These are phyloP conservation scores for Suhomyces sp. DNA, from an alignment of 805 yeast species.

Conservation along the genomic window DNA sequence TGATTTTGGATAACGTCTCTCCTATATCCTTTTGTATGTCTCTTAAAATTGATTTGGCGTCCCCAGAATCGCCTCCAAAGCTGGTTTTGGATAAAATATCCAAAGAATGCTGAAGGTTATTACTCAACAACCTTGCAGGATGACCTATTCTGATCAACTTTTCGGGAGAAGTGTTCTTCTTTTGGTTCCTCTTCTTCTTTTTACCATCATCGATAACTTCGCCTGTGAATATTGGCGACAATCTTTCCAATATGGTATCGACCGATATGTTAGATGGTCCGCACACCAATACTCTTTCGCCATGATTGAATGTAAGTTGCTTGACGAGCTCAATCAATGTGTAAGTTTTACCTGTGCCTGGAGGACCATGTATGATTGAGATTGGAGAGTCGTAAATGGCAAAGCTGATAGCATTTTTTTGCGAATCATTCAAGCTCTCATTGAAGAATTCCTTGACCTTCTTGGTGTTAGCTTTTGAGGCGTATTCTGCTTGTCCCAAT, in stretches of 20 bases:
- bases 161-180: constrained; percentile 31
- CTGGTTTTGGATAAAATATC: constrained; percentile 64
- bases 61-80: constrained; percentile 43
- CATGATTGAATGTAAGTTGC: constrained; percentile 52
- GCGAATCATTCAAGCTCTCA: constrained; percentile 60
- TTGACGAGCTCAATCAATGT: constrained; percentile 79
- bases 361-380: constrained; percentile 72
- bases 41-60: constrained; percentile 45
- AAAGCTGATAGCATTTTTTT: constrained; percentile 66
- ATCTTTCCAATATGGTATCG: constrained; percentile 82
- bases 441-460: constrained; percentile 35
- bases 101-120: constrained; percentile 66
- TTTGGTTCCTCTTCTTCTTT: constrained; percentile 26
- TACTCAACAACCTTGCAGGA: constrained; percentile 76
- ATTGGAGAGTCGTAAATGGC: constrained; percentile 55
- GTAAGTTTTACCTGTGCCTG: constrained; percentile 81
- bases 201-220: constrained; percentile 3
- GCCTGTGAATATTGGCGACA: constrained; percentile 36
- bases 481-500: constrained; percentile 42
- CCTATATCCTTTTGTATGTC: constrained; percentile 75
- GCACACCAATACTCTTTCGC: constrained; percentile 70
- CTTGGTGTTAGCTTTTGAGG: background rate
- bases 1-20: constrained; percentile 50
- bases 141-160: constrained; percentile 84
- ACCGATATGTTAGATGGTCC: constrained; percentile 94